Conservation (phyloP, 805 yeast species). For the Zygotorulaspora danielsina region DNA sequence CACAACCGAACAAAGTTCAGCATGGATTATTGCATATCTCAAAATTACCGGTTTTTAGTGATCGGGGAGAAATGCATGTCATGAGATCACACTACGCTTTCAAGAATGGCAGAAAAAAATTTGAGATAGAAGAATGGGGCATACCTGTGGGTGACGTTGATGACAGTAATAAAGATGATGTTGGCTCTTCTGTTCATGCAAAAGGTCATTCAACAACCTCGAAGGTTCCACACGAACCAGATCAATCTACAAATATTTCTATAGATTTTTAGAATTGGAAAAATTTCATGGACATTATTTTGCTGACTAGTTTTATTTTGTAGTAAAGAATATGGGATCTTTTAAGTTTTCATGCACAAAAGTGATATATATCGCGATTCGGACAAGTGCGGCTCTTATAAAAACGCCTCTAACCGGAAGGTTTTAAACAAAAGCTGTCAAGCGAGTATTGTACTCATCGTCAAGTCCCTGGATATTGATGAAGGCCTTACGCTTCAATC, state of each 20-base stretch:
- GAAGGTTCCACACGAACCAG: not conserved
- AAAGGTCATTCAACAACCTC: not conserved
- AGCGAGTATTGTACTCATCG: too few species aligned
- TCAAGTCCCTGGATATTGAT: conserved; percentile 15
- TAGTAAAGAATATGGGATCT: too few species aligned
- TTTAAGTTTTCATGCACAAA: not conserved
- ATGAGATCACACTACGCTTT: conserved; percentile 77
- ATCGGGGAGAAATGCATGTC: conserved; percentile 71
- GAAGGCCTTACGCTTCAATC: conserved; percentile 73
- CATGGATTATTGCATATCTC: conserved; percentile 81
- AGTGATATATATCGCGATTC: not conserved
- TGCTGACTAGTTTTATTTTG: not conserved
- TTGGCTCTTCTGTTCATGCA: not conserved
- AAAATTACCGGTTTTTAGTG: conserved; percentile 65
- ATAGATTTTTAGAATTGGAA: conserved; percentile 9
- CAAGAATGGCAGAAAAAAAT: conserved; percentile 73
- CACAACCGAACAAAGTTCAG: conserved; percentile 62
- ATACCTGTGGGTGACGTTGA: conserved; percentile 91
- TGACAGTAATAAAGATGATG: conserved; percentile 23
- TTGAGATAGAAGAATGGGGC: conserved; percentile 93
- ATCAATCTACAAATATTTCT: conserved; percentile 9
- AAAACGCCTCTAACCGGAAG: not conserved
- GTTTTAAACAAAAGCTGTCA: too few species aligned
- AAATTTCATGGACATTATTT: not conserved
- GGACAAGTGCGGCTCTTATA: not conserved